These are phyloP conservation scores for Pseudogymnoascus sp. DNA, from an alignment of 2,329 filamentous ascomycete genomes.

Conservation along the genomic window DNA sequence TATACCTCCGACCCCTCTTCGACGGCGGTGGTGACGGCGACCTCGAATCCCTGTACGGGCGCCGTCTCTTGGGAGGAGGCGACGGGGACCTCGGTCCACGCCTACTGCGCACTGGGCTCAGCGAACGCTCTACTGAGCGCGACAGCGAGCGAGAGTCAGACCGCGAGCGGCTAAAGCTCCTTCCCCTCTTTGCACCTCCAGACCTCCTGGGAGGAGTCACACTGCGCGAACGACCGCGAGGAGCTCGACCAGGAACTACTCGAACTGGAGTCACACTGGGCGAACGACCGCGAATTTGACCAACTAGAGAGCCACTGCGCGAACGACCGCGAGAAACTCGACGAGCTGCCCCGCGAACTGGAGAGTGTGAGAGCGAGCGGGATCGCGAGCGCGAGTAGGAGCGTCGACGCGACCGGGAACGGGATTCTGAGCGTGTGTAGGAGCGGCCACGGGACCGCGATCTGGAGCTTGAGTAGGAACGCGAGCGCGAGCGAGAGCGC, in stretches of 20 bases:
- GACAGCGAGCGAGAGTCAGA: background rate
- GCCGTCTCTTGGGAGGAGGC: slow-evolving; percentile 22
- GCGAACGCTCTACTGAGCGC: background rate
- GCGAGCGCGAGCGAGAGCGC: slow-evolving; percentile 14
- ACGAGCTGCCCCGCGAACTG: slow-evolving; percentile 17
- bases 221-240: background rate
- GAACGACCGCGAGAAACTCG: background rate
- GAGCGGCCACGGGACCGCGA: slow-evolving; percentile 16
- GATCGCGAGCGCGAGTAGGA: slow-evolving; percentile 16
- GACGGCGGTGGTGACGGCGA: slow-evolving; percentile 19
- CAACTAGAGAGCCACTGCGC: background rate
- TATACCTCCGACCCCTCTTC: slow-evolving; percentile 23
- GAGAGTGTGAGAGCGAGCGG: slow-evolving; percentile 14
- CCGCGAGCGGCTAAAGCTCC: slow-evolving; percentile 6
- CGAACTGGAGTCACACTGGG: background rate
- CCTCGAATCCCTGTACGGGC: slow-evolving; percentile 15
- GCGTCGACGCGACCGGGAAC: slow-evolving; percentile 17
- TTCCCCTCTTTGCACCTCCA: slow-evolving; percentile 4
- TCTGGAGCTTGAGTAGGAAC: slow-evolving; percentile 20
- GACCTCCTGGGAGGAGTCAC: slow-evolving; percentile 17
- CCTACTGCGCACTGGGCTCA: background rate
- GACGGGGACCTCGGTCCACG: slow-evolving; percentile 21
- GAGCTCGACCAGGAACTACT: background rate
- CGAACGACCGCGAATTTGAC: background rate
- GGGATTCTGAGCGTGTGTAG: slow-evolving; percentile 31